These are phyloP conservation scores for Lepidopterella palustris DNA, from an alignment of 495 filamentous ascomycete genomes.

Conservation along the genomic window DNA sequence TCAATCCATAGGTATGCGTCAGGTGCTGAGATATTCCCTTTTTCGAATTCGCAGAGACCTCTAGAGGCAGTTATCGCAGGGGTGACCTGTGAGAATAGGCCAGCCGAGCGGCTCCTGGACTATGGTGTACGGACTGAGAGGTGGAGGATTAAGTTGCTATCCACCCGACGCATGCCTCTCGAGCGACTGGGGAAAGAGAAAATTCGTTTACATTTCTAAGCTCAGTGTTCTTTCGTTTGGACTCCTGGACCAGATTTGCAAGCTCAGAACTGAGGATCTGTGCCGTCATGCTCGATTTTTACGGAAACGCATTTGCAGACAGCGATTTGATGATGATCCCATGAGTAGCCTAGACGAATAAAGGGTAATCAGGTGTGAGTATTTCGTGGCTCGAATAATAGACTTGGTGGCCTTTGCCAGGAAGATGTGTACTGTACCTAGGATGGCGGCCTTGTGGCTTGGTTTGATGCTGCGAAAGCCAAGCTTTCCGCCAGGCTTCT, in stretches of 20 bases:
- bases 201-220: slow-evolving; percentile 70
- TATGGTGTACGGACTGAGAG: no score
- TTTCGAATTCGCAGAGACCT: no score
- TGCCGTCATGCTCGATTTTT: slow-evolving; percentile 67
- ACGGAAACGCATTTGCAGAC: background rate
- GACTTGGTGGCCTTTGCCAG: background rate
- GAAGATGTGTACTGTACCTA: background rate
- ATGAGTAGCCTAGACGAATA: background rate
- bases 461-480: background rate
- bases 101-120: no score
- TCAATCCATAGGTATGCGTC: no score
- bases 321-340: background rate
- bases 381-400: background rate
- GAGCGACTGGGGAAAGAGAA: no score
- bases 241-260: slow-evolving; percentile 87
- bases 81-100: no score
- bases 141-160: no score
- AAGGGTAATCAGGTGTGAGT: no score
- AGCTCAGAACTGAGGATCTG: slow-evolving; percentile 87
- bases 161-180: no score
- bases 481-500: background rate
- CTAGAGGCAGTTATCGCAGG: no score
- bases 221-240: slow-evolving; percentile 86
- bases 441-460: background rate
- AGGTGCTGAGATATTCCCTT: no score